Conservation (phyloP, 495 filamentous ascomycete genomes). For the Aspergillus kassunensis region DNA sequence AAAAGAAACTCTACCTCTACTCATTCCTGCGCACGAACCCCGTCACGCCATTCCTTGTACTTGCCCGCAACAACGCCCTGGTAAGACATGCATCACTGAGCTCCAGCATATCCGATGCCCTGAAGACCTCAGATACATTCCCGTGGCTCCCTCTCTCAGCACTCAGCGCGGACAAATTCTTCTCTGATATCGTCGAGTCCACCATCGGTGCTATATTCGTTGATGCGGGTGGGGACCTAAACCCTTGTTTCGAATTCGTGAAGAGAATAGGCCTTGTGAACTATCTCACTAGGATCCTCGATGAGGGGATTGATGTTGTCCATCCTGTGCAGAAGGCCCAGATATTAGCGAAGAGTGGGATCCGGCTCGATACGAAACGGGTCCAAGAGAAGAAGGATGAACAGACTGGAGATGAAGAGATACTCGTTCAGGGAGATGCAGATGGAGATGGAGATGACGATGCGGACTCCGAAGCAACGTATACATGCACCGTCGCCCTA, state of each 20-base stretch:
- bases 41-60: conserved; percentile 29
- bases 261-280: conserved; percentile 60
- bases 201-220: conserved; percentile 82
- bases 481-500: neutral
- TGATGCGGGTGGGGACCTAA: conserved; percentile 63
- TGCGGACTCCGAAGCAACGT: neutral
- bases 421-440: neutral
- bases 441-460: neutral
- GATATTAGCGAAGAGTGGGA: conserved; percentile 40
- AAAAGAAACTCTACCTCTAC: conserved; percentile 50
- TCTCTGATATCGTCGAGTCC: conserved; percentile 81
- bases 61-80: conserved; percentile 41
- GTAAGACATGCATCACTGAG: conserved; percentile 36
- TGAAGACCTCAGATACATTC: conserved; percentile 47
- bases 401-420: neutral
- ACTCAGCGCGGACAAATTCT: conserved; percentile 71
- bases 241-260: conserved; percentile 51
- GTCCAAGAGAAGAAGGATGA: neutral
- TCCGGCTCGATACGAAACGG: neutral
- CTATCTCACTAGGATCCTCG: conserved; percentile 59
- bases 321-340: conserved; percentile 76
- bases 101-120: conserved; percentile 29
- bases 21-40: conserved; percentile 62
- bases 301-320: conserved; percentile 53
- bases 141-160: conserved; percentile 71